Percentiles rank a stretch among this genome's conserved stretches.
These are phyloP conservation scores for Tolypocladium paradoxum DNA, from an alignment of 2,329 filamentous ascomycete species.

Conservation along the genomic window DNA sequence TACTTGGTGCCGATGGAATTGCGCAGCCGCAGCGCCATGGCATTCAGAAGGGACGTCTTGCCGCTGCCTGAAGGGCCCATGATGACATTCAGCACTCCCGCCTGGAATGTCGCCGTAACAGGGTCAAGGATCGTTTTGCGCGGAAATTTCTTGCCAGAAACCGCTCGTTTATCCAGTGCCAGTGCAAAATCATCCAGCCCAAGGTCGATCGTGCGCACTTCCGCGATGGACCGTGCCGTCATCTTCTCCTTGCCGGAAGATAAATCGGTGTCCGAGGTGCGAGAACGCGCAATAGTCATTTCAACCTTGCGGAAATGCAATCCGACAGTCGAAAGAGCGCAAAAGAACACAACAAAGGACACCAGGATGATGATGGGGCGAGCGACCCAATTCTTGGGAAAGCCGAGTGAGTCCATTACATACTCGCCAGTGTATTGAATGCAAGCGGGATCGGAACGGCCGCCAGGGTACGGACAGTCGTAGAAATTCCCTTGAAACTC, in stretches of 20 bases:
- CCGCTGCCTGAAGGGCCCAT: slow-evolving; percentile 73
- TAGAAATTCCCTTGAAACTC: slow-evolving; percentile 66
- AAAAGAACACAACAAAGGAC: slow-evolving; percentile 53
- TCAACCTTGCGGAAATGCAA: slow-evolving; percentile 55
- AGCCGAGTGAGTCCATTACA: slow-evolving; percentile 57
- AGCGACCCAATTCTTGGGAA: slow-evolving; percentile 56
- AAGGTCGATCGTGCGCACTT: slow-evolving; percentile 52
- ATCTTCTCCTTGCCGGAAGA: slow-evolving; percentile 64
- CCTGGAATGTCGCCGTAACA: slow-evolving; percentile 54
- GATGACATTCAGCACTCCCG: slow-evolving; percentile 62
- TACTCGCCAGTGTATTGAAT: slow-evolving; percentile 58
- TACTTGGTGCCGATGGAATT: slow-evolving; percentile 54
- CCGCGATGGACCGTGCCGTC: slow-evolving; percentile 36
- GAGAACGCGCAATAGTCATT: slow-evolving; percentile 57
- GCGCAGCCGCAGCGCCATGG: slow-evolving; percentile 58
- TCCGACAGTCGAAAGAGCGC: slow-evolving; percentile 47
- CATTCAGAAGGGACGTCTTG: slow-evolving; percentile 64
- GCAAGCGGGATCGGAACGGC: slow-evolving; percentile 54
- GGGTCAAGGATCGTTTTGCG: slow-evolving; percentile 54
- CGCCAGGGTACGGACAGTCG: slow-evolving; percentile 54
- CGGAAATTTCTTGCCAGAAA: slow-evolving; percentile 39
- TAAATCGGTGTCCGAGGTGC: slow-evolving; percentile 46
- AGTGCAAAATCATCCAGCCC: slow-evolving; percentile 54
- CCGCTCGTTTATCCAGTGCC: slow-evolving; percentile 49
- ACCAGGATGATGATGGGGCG: slow-evolving; percentile 53